Evolutionary conservation across 2,329 filamentous ascomycete species (phyloP).

Genomic region (Phyllosticta paracitricarpa): DNA sequence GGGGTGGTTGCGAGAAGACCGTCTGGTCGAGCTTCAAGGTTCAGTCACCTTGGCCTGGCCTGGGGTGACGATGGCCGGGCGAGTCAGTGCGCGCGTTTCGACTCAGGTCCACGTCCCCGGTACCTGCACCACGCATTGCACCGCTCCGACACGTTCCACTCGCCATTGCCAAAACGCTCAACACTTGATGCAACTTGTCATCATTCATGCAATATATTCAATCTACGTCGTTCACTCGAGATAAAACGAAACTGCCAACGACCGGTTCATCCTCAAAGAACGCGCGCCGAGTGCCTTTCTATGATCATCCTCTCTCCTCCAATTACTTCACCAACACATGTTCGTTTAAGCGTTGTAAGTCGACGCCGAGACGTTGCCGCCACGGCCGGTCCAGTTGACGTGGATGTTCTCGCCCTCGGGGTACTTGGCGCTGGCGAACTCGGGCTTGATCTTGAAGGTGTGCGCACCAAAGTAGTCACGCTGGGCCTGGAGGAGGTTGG

Average conservation of each 20-base stretch:
- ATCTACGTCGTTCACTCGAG: conserved; percentile 7
- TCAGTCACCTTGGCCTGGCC: conserved; percentile 7
- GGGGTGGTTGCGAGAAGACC: background rate
- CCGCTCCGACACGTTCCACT: background rate
- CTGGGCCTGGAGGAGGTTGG: conserved; percentile 97
- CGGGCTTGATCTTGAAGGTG: conserved; percentile 45
- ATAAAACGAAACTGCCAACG: background rate
- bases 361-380: conserved; percentile 92
- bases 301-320: conserved; percentile 1
- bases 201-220: conserved; percentile 7
- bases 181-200: background rate
- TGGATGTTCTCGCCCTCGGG: conserved; percentile 81
- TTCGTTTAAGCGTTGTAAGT: conserved; percentile 83
- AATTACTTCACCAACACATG: conserved; percentile 1
- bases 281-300: conserved; percentile 8
- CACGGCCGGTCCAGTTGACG: conserved; percentile 99
- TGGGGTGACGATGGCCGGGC: conserved; percentile 1
- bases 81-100: conserved; percentile 6
- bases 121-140: background rate
- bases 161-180: background rate
- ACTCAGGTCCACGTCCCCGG: background rate
- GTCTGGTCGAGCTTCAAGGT: conserved; percentile 9
- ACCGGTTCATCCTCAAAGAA: conserved; percentile 2
- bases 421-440: conserved; percentile 58
- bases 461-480: conserved; percentile 91